phyloP scores from a whole-genome alignment of 306 rosid species.

The Trichosanthes cucumerina region DNA sequence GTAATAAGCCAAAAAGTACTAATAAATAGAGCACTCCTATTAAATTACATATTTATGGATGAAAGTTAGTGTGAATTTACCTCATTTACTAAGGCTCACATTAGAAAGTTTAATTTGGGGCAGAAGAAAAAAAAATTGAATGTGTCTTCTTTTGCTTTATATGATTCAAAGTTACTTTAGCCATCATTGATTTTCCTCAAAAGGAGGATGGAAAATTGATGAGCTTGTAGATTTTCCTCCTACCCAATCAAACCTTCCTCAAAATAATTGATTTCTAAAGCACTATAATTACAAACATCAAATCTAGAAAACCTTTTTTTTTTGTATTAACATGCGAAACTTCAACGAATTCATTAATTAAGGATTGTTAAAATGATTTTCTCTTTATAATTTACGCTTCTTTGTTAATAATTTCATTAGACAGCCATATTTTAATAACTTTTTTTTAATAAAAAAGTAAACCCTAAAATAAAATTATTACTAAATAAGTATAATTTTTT shows the following conservation, averaged over 20 bases:
- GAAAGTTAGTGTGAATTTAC: not conserved
- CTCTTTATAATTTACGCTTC: not conserved
- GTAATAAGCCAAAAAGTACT: not conserved
- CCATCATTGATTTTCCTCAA: conserved; percentile 6
- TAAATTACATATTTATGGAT: not conserved
- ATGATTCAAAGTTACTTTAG: conserved; percentile 5
- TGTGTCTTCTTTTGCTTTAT: not conserved
- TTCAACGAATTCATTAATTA: not conserved
- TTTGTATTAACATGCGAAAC: not conserved
- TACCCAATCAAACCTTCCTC: not conserved
- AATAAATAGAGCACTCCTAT: not conserved
- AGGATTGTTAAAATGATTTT: not conserved
- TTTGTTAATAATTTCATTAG: not conserved
- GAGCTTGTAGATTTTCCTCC: not conserved
- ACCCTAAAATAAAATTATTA: not conserved
- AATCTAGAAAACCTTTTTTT: not conserved
- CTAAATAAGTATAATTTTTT: not conserved
- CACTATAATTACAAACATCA: conserved; percentile 9
- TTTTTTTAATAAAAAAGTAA: not conserved
- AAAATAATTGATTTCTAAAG: conserved; percentile 1
- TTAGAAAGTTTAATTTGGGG: not conserved
- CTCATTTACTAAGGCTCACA: not conserved
- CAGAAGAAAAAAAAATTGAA: not conserved
- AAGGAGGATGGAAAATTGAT: not conserved
- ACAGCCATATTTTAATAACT: no score